Evolutionary conservation across 1,139 yeast genomes (phyloP), one percentile per base, ranked within the genome.

Genomic region (Taphrina communis): DNA sequence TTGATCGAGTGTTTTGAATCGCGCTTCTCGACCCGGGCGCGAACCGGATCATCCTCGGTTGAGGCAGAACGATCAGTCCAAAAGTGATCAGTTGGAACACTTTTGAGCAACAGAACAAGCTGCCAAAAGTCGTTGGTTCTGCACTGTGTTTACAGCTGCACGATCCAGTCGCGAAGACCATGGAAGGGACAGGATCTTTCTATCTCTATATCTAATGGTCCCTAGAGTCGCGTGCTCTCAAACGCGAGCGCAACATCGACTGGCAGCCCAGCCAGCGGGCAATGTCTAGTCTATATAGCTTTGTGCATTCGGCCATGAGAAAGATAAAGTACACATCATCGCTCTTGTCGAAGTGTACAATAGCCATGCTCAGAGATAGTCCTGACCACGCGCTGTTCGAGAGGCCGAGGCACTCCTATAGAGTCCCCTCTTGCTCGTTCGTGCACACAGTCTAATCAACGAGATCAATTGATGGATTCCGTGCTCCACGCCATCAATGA

Each of bases 401-500:
- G 57, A 53, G 11, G 57, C 57, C 11, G 42, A 52, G 19, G 59
- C 51, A 17, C 57, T 50, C n/a, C 21, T 36, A 44, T 67, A 67
- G 14, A 56, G 56, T 41, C 68, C 62, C 6, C n/a, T 14, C 35
- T 67, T 67, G 35, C 66, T 56, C 36, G 70, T 67, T 17, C 46
- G 46, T 9, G 52, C 46, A n/a, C 71, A 55, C 41, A 73, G n/a
- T 35, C 65, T 21, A 57, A 72, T 36, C 67, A 74, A 53, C 31
- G 70, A 69, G 17, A 67, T 75, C 58, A 76, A 66, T 56, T 76
- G 70, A 71, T 76, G 77, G 14, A 75, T 71, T 6, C 76, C 79
- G 38, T 79, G 78, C n/a, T 73, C 72, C 7, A 77, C 79, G 8
- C 78, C 78, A 50, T 77, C 79, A 51, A 77, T 72, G 61, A 77